Conservation (phyloP, 1,139 yeast species). For the Hansenula sp. region DNA sequence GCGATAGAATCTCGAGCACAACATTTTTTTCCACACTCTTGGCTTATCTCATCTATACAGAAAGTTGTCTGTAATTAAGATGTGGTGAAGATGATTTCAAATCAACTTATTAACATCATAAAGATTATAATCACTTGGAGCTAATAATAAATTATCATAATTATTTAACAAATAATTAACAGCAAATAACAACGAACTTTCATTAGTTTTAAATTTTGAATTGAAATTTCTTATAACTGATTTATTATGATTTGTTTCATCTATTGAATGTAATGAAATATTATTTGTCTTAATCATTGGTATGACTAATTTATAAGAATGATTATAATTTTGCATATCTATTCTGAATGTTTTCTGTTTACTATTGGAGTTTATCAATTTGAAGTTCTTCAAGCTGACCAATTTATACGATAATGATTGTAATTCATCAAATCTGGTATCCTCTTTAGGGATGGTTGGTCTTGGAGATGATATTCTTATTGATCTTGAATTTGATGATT, state of each 20-base stretch:
- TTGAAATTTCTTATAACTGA: constrained; percentile 7
- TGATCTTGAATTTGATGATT: neutral
- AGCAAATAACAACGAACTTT: constrained; percentile 11
- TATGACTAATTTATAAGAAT: constrained; percentile 13
- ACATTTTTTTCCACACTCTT: too few relatives aligned
- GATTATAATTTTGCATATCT: constrained; percentile 6
- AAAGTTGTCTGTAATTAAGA: too few relatives aligned
- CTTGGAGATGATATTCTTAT: neutral
- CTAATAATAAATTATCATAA: constrained; percentile 10
- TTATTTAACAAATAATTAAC: constrained; percentile 19
- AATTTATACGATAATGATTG: constrained; percentile 1
- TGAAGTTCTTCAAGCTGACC: constrained; percentile 3
- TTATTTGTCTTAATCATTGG: constrained; percentile 13
- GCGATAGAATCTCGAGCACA: too few relatives aligned
- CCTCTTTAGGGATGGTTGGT: neutral
- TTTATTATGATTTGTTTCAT: neutral
- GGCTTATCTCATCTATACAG: too few relatives aligned
- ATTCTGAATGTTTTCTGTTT: constrained; percentile 15
- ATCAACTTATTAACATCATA: constrained; percentile 9
- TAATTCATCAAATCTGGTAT: constrained; percentile 1
- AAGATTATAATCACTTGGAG: constrained; percentile 11
- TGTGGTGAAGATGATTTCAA: neutral
- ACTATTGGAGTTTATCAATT: constrained; percentile 15
- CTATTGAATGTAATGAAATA: constrained; percentile 1
- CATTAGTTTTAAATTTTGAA: neutral